A percentile compares a stretch with the other conserved stretches of the same genome.
Evolutionary conservation across 83 land plant genomes (phyloP).

Genomic region (Thuja plicata): DNA sequence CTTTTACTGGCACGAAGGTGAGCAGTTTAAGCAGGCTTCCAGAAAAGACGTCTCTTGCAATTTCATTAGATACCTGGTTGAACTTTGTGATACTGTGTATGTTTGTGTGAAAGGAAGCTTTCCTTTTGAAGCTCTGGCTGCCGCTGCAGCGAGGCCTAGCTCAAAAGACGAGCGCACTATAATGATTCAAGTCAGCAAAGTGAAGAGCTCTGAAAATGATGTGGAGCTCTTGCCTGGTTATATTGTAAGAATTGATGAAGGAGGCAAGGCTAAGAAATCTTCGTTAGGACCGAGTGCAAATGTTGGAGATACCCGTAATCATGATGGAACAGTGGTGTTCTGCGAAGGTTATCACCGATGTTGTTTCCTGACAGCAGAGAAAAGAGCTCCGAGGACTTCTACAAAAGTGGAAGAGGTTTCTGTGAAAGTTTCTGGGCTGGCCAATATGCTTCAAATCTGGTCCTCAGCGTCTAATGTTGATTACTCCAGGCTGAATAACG

Average conservation of each 20-base stretch:
- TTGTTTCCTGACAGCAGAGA: background rate
- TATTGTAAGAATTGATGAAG: background rate
- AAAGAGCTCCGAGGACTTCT: background rate
- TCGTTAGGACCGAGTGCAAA: background rate
- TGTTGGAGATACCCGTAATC: too few species aligned
- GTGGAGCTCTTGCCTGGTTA: background rate
- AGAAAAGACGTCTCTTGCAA: background rate
- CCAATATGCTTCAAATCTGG: background rate
- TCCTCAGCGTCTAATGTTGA: background rate
- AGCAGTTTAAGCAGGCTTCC: background rate
- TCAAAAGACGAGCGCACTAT: background rate
- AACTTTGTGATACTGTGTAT: background rate
- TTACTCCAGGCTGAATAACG: background rate
- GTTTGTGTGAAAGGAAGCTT: background rate
- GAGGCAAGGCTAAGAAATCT: background rate
- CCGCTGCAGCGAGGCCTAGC: background rate
- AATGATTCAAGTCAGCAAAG: background rate
- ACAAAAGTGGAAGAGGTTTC: background rate
- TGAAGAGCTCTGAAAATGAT: background rate
- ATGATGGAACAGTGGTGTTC: background rate
- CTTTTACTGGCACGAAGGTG: conserved; percentile 6
- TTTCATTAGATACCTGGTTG: background rate
- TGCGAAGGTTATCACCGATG: background rate
- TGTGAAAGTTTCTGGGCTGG: background rate
- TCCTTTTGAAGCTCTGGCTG: background rate